phyloP scores from a whole-genome alignment of 2,329 filamentous ascomycete genomes.

The Aspergillus latus region DNA sequence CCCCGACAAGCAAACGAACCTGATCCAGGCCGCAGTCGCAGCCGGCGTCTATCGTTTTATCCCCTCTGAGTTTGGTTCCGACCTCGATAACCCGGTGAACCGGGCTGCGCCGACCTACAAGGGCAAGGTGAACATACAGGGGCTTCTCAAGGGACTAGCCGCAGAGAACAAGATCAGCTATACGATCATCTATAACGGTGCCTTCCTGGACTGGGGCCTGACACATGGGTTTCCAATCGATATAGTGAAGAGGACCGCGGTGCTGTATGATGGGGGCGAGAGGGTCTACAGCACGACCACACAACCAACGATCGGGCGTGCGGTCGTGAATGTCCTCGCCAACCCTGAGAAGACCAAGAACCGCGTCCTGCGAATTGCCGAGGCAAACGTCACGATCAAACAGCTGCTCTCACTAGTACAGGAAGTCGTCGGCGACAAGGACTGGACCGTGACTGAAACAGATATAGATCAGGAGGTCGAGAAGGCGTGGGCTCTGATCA shows the following conservation, averaged over 20 bases:
- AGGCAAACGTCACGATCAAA: neutral
- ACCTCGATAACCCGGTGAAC: slow-evolving; percentile 28
- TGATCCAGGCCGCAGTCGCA: slow-evolving; percentile 15
- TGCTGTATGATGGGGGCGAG: slow-evolving; percentile 54
- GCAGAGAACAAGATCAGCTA: slow-evolving; percentile 30
- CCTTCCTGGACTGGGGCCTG: slow-evolving; percentile 38
- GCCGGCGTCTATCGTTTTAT: slow-evolving; percentile 16
- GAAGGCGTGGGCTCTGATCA: neutral
- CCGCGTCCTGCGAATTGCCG: slow-evolving; percentile 48
- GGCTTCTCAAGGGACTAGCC: slow-evolving; percentile 26
- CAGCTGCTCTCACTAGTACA: neutral
- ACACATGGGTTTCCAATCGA: slow-evolving; percentile 48
- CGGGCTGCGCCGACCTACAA: slow-evolving; percentile 32
- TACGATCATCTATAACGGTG: slow-evolving; percentile 31
- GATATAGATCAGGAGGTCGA: neutral
- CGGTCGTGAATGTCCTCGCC: slow-evolving; percentile 50
- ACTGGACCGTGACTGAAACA: neutral
- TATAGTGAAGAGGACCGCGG: slow-evolving; percentile 32
- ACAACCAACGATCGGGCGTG: slow-evolving; percentile 49
- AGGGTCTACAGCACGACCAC: slow-evolving; percentile 50
- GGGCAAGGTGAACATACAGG: slow-evolving; percentile 32
- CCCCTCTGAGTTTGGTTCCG: slow-evolving; percentile 39
- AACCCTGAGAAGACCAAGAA: slow-evolving; percentile 58
- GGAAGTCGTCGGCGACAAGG: neutral
- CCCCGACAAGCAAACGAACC: neutral